Evolutionary conservation across 78 protist species (phyloP).

Genomic region (Guillardia theta): DNA sequence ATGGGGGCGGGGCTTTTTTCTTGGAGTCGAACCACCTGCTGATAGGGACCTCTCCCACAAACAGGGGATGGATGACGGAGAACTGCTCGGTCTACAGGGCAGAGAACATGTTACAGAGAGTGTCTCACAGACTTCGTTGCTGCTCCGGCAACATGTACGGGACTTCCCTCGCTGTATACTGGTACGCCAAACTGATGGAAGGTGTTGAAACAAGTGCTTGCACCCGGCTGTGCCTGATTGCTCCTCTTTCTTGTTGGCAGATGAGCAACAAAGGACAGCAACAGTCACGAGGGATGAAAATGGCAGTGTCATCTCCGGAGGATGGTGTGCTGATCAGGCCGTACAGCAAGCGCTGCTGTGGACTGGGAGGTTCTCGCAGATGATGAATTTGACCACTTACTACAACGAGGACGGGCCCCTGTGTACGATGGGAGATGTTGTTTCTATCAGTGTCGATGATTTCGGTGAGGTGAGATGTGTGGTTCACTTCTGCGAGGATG

Average conservation of each 20-base stretch:
- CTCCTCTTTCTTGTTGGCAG: no score
- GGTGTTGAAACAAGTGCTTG: no score
- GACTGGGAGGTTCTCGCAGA: background rate
- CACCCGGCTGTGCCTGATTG: no score
- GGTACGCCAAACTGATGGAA: background rate
- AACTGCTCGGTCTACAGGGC: background rate
- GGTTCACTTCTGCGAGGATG: background rate
- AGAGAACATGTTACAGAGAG: background rate
- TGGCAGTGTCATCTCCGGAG: background rate
- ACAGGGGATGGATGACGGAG: background rate
- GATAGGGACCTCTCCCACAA: background rate
- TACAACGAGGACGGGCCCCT: constrained; percentile 26
- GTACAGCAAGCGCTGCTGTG: constrained; percentile 5
- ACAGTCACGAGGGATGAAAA: background rate
- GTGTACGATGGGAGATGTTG: constrained; percentile 30
- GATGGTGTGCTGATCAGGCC: background rate
- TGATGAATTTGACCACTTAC: background rate
- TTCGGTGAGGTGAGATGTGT: background rate
- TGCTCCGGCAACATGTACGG: constrained; percentile 22
- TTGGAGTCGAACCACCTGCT: constrained; percentile 7
- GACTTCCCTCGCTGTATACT: background rate
- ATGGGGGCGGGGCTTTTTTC: background rate
- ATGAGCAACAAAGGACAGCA: constrained; percentile 2
- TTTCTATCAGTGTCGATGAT: background rate
- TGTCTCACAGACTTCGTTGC: background rate